Evolutionary conservation across 306 rosid species (phyloP).

Genomic region (Prunus mongolica): DNA sequence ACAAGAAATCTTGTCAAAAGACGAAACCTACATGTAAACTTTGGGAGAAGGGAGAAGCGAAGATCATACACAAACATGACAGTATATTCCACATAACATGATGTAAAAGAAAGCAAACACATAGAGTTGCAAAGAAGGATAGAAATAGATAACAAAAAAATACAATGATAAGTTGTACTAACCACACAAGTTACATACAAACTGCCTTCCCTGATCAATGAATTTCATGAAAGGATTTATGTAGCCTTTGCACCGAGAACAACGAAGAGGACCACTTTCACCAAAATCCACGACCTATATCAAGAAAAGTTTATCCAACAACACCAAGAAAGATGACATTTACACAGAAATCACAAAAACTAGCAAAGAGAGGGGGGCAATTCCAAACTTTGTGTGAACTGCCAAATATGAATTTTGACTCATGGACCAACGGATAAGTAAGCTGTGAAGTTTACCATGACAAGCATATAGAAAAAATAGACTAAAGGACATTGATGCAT

Average conservation of each 20-base stretch:
- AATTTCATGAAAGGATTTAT: conserved; percentile 96
- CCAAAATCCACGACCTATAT: conserved; percentile 92
- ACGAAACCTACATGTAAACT: background rate
- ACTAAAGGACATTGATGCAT: background rate
- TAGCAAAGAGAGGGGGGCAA: background rate
- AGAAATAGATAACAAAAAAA: background rate
- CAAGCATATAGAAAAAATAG: conserved; percentile 4
- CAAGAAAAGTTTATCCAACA: background rate
- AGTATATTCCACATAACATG: background rate
- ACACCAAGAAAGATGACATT: background rate
- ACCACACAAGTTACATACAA: conserved; percentile 95
- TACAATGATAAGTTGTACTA: background rate
- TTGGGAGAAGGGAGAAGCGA: background rate
- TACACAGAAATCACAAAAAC: background rate
- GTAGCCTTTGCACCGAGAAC: conserved; percentile 97
- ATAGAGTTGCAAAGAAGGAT: background rate
- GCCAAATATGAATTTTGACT: conserved; percentile 2
- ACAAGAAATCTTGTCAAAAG: background rate
- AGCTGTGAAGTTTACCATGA: conserved; percentile 9
- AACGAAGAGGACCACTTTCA: conserved; percentile 95
- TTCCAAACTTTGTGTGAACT: background rate
- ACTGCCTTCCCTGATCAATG: conserved; percentile 90
- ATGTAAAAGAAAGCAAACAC: background rate
- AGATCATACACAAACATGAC: background rate
- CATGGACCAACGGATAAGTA: background rate